These are phyloP conservation scores for Diaporthe longicolla DNA, from an alignment of 2,329 filamentous ascomycete genomes.

Conservation along the genomic window DNA sequence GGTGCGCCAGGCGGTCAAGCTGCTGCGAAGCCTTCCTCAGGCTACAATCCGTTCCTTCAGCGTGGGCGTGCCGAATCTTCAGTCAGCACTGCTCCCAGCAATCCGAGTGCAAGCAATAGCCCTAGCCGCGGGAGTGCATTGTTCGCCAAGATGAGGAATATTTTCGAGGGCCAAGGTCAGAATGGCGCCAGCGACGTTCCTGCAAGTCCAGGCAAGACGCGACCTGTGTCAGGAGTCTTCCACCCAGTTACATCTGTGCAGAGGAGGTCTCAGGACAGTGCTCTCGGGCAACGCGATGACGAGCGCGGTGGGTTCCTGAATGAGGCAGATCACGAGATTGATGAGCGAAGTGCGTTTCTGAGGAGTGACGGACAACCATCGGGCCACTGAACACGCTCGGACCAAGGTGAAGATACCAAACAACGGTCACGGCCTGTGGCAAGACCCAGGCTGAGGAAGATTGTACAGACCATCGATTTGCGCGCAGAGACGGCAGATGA, in stretches of 20 bases:
- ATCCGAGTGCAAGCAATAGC: slow-evolving; percentile 32
- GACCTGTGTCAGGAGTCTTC: slow-evolving; percentile 47
- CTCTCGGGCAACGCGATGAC: not conserved
- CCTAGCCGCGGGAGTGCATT: slow-evolving; percentile 46
- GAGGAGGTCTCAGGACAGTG: slow-evolving; percentile 2
- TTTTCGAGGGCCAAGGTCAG: slow-evolving; percentile 53
- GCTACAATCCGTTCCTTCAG: slow-evolving; percentile 37
- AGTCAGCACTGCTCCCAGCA: slow-evolving; percentile 28
- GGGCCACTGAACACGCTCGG: slow-evolving; percentile 57
- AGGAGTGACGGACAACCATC: slow-evolving; percentile 40
- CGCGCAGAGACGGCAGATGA: slow-evolving; percentile 40
- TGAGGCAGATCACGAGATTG: slow-evolving; percentile 44
- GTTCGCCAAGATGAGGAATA: slow-evolving; percentile 58
- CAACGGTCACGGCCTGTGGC: slow-evolving; percentile 19
- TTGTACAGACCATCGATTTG: slow-evolving; percentile 18
- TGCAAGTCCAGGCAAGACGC: slow-evolving; percentile 44
- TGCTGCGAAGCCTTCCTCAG: slow-evolving; percentile 10
- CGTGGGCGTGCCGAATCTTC: slow-evolving; percentile 39
- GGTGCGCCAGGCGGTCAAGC: slow-evolving; percentile 27
- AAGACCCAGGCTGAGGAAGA: slow-evolving; percentile 6
- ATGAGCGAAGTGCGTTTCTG: slow-evolving; percentile 52
- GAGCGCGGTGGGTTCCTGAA: slow-evolving; percentile 32
- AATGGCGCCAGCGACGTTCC: slow-evolving; percentile 25
- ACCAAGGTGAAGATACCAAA: slow-evolving; percentile 42
- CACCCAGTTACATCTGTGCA: slow-evolving; percentile 36